Percentiles rank a stretch among this genome's conserved stretches.
Evolutionary conservation across 225 moss, liverwort and hornwort genomes (phyloP).

Genomic region (Straminergon stramineum): DNA sequence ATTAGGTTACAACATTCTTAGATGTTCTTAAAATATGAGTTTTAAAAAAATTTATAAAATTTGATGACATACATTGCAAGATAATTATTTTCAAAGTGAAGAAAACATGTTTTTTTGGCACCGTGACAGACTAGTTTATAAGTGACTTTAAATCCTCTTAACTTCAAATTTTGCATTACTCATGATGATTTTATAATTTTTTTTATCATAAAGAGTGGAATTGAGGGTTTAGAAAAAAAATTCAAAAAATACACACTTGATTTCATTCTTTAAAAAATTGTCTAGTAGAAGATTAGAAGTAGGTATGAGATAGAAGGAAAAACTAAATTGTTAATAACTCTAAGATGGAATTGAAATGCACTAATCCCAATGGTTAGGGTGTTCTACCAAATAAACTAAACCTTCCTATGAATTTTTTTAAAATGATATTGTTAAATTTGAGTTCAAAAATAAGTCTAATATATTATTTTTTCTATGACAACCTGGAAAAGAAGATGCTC

Average conservation of each 20-base stretch:
- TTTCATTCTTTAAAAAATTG: neutral
- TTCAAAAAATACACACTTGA: neutral
- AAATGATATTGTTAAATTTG: neutral
- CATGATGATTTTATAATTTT: too few relatives aligned
- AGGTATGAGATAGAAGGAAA: neutral
- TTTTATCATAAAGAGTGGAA: too few relatives aligned
- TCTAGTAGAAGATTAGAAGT: neutral
- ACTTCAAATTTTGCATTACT: too few relatives aligned
- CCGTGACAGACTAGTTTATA: too few relatives aligned
- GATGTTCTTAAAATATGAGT: neutral
- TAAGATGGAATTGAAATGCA: neutral
- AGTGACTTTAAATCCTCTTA: neutral
- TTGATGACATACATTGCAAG: neutral
- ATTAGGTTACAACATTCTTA: neutral
- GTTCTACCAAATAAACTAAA: neutral
- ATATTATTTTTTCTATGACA: neutral
- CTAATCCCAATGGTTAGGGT: neutral
- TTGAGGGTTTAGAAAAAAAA: too few relatives aligned
- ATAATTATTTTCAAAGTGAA: neutral
- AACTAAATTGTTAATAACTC: too few relatives aligned
- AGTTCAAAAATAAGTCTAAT: neutral
- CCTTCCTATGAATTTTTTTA: fast-evolving
- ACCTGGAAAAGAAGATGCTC: neutral
- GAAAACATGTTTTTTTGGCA: neutral
- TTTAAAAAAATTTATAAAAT: neutral